These are phyloP conservation scores for Hymenoscyphus linearis DNA, from an alignment of 2,329 filamentous ascomycete genomes.

Conservation along the genomic window DNA sequence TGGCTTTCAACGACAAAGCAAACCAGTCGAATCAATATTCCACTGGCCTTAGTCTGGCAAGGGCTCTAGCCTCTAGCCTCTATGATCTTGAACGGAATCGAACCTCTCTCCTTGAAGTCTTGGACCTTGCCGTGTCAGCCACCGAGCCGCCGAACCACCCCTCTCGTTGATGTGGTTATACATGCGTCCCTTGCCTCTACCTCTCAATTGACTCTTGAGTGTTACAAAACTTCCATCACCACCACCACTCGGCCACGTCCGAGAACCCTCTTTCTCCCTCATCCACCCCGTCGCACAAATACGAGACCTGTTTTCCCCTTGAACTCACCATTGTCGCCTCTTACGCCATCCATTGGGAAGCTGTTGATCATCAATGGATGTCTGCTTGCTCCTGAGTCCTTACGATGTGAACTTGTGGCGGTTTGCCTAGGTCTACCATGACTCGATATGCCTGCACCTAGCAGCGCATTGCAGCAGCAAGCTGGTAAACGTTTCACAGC, in stretches of 20 bases:
- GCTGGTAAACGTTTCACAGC: not conserved
- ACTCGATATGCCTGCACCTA: constrained; percentile 1
- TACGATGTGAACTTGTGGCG: not conserved
- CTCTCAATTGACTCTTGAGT: not conserved
- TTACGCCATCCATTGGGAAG: not conserved
- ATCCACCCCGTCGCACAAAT: not conserved
- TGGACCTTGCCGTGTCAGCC: not conserved
- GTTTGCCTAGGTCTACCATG: not conserved
- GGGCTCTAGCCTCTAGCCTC: not conserved
- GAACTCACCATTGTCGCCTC: not conserved
- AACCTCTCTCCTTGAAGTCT: not conserved
- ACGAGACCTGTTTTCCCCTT: not conserved
- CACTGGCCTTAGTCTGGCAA: too few species aligned
- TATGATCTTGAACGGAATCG: too few species aligned
- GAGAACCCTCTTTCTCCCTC: not conserved
- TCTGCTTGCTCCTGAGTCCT: not conserved
- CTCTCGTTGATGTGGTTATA: not conserved
- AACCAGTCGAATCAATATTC: not conserved
- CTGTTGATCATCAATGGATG: not conserved
- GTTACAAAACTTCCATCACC: not conserved
- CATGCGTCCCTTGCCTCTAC: not conserved
- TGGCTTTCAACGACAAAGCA: not conserved
- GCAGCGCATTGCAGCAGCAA: not conserved
- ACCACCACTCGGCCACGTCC: not conserved
- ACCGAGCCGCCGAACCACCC: not conserved